phyloP scores from a whole-genome alignment of 148 eudicot genomes.

The Rheum nobile region DNA sequence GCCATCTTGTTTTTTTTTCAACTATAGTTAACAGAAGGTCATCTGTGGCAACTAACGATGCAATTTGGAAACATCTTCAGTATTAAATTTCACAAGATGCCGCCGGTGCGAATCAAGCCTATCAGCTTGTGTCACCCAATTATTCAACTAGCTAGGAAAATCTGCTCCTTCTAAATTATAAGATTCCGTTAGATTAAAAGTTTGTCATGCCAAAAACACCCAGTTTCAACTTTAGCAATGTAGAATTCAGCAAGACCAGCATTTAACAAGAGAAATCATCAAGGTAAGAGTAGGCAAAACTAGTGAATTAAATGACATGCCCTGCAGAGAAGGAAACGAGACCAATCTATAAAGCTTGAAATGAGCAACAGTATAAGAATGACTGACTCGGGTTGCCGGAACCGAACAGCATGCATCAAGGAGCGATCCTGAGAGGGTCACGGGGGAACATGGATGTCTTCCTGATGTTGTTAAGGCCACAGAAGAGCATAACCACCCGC shows the following conservation, averaged over 20 bases:
- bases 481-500: conserved; percentile 89
- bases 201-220: not conserved
- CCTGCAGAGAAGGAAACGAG: not conserved
- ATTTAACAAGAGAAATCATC: not conserved
- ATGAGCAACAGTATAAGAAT: not conserved
- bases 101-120: no score
- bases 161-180: no score
- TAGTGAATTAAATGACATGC: not conserved
- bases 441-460: conserved; percentile 69
- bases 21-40: not conserved
- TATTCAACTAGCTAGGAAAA: not conserved
- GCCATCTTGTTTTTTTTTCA: not conserved
- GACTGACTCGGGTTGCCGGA: not conserved
- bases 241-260: not conserved
- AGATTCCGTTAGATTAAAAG: not conserved
- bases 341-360: not conserved
- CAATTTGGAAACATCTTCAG: not conserved
- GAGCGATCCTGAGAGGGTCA: conserved; percentile 61
- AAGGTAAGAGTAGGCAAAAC: not conserved
- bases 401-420: conserved; percentile 18
- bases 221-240: not conserved
- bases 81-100: no score
- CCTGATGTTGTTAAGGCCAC: conserved; percentile 71
- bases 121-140: no score
- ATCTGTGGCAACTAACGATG: not conserved